Evolutionary conservation across 2,329 filamentous ascomycete species (phyloP).

Genomic region (Pseudovirgaria hyperparasitica): DNA sequence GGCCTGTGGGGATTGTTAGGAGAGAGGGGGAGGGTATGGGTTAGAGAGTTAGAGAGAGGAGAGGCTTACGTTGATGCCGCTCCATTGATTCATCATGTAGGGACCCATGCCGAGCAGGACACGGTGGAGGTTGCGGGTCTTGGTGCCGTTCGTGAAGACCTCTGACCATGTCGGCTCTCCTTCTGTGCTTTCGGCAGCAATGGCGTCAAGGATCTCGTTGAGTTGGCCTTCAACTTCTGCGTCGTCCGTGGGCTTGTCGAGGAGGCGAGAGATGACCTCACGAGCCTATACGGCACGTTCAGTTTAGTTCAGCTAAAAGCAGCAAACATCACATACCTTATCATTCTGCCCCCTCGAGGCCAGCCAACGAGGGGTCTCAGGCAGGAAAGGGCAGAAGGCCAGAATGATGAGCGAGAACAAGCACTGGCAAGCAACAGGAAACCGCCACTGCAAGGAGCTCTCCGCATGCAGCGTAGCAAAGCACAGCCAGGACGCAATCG

Average conservation of each 20-base stretch:
- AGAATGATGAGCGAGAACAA: conserved; percentile 16
- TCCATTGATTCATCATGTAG: conserved; percentile 20
- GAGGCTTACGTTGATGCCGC: conserved; percentile 9
- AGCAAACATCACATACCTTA: conserved; percentile 12
- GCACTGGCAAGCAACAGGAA: conserved; percentile 15
- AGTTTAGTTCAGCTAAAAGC: too few relatives aligned
- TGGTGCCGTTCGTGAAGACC: conserved; percentile 23
- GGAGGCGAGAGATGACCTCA: conserved; percentile 18
- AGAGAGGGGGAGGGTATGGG: too few relatives aligned
- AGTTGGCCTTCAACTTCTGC: conserved; percentile 21
- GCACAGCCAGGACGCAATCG: too few relatives aligned
- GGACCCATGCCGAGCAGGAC: conserved; percentile 25
- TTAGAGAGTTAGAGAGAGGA: too few relatives aligned
- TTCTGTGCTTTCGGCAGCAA: conserved; percentile 15
- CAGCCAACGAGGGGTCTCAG: conserved; percentile 16
- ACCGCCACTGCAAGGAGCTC: conserved; percentile 14
- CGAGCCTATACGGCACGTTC: too few relatives aligned
- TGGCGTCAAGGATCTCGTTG: conserved; percentile 21
- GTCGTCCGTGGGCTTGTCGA: conserved; percentile 18
- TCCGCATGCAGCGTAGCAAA: conserved; percentile 14
- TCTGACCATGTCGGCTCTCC: conserved; percentile 22
- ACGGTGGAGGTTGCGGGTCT: conserved; percentile 22
- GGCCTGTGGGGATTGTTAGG: too few relatives aligned
- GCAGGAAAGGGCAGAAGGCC: conserved; percentile 13
- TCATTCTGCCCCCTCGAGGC: conserved; percentile 13